Evolutionary conservation across 345 rosid species (phyloP), one percentile per base, ranked within the genome.

Genomic region (Eucalyptus sp.): DNA sequence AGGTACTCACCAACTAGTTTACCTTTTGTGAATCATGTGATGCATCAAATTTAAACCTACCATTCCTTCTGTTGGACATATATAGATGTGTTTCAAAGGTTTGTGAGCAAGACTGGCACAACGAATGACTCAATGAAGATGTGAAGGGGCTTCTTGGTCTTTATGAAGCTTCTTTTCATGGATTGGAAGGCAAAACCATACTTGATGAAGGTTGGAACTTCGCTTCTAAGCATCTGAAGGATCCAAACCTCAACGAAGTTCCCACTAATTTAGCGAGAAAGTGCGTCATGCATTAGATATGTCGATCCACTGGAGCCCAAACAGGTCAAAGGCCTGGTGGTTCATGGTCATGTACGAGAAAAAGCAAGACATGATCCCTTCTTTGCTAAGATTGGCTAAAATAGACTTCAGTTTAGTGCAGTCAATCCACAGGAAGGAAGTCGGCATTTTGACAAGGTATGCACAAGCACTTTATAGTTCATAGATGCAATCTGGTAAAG

Each of bases 101-200:
- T 91, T 86, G 87, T 58, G 86, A 87, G 56, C 31, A 44, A 90
- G 25, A 79, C 54, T 16, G 56, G 90, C 1, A 66, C 68, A 10
- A 86, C 49, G 50, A 68, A 90, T 6, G 49, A 31, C 49, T 68
- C 6, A n/a, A 25, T 27, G 64, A 85, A 16, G 90, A 90, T 81
- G 86, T 90, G 22, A 71, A 90, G 54, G 92, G 87, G 29, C 56
- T 91, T 29, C 44, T 91, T 20, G 86, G 90, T 60, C 44, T 91
- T 46, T 87, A 91, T 84, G 91, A 91, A 88, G 92, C 92, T 56
- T 90, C 91, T 22, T 87, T 46, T 60, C 68, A 88, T 46, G 88
- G 87, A 16, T 44, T 85, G 25, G 56, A 86, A 86, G 91, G 89
- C 8, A 90, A 90, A 87, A 46, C 27, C 13, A 41, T 60, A 17